Base-by-base conservation (phyloP, 2,329 filamentous ascomycete genomes). In the Aureobasidium namibiae region DNA sequence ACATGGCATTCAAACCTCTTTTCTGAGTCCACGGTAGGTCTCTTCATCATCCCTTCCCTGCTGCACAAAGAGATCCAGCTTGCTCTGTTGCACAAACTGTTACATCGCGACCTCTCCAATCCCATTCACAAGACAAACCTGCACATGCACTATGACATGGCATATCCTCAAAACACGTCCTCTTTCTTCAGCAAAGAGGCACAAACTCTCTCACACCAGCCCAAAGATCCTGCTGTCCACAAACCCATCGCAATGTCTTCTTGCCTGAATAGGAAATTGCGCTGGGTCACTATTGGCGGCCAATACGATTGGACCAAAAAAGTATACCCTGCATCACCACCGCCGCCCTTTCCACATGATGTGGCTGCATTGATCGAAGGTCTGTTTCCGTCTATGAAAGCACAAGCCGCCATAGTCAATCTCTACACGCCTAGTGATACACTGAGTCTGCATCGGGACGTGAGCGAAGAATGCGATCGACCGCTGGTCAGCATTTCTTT, bases 221-320 rank as follows among this genome's bases (percentile, higher is more conserved):
- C 92, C 7, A 88, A 88, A 58, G 85, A 95, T 66, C 78, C 88
- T 0, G 64, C 72, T 0, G 74, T 91, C n/a, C 92, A 96, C 73
- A 89, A 86, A 62, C 80, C 89, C 2, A 76, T 96, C 10, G 80
- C 82, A 2, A 77, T 88, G 56, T 77, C 82, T 50, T 85, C 86
- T 67, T 83, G 92, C 31, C 78, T 97, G 44, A 82, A 86, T 60
- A 88, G 86, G 63, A 92, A 89, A 62, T 81, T 97, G 24, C 90
- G 92, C 65, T 99, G 94, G 94, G 83, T 95, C 42, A 97, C 92
- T 0, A 82, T 99, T 2, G 94, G 94, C 52, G 92, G 91, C 0
- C 94, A 97, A 72, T 97, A 97, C 72, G 89, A 97, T 75, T 97
- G 92, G 94, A 95, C 91, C 0, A 82, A 84, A 60, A 92, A 95